Evolutionary conservation across 2,329 filamentous ascomycete genomes (phyloP), one percentile per base, ranked within the genome.

Genomic region (Drechslerella dactyloides): DNA sequence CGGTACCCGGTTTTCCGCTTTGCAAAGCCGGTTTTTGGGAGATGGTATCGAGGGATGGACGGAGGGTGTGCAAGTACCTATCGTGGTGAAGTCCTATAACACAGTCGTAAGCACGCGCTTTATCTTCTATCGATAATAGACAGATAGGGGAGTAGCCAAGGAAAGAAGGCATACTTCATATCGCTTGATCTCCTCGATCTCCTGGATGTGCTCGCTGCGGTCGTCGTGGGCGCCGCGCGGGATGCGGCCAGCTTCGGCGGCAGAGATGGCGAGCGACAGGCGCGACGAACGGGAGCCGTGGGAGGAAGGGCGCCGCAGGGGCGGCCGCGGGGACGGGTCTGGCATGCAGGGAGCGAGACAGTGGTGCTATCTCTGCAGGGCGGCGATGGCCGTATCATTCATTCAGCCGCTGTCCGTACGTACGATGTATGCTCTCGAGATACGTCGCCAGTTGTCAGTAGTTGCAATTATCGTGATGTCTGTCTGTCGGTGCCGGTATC

Each of bases 171-270:
- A 74, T 79, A 88, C 86, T 82, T 96, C 94, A 81, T 99, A 99
- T 82, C 93, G 86, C 82, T 97, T 97, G 79, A 99, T 97, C 82
- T 97, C 90, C 24, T 90, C 93, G 78, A 99, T 96, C 82, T 99
- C 94, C 78, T 97, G 93, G 73, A 92, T 90, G 75, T 88, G 85
- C 77, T 90, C 86, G 62, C 84, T 50, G 23, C 60, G 15, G 15
- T 65, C 54, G 15, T 61, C 52, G 86, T 27, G 83, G 80, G 35
- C 79, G 83, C 10, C 82, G 81, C 60, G 68, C 40, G 68, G 59
- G 54, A 82, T 81, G 70, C 81, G 81, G 17, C 81, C 81, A 69
- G 83, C 81, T 69, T 88, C 84, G 79, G 91, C 89, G 21, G 78
- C 85, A 61, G 87, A 89, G 64, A 90, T 83, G 37, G 86, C 86